phyloP scores from a whole-genome alignment of 2,329 filamentous ascomycete genomes.

The Cercospora nicotianae region DNA sequence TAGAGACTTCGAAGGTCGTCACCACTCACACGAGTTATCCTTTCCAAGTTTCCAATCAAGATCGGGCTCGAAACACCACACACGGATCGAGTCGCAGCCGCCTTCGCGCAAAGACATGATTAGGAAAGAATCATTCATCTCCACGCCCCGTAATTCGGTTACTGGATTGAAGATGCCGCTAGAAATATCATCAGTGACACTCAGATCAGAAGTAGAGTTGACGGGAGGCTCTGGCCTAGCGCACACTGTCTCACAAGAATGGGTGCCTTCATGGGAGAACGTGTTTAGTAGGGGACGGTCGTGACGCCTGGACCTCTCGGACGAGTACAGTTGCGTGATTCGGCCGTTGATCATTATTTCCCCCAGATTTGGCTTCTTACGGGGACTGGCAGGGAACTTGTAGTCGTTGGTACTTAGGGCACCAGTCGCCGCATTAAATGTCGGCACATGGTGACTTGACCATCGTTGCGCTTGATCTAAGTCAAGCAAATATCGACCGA shows the following conservation, averaged over 20 bases:
- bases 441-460: slow-evolving; percentile 1
- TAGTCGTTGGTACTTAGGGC: not conserved
- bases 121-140: slow-evolving; percentile 7
- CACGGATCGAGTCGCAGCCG: not conserved
- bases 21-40: not conserved
- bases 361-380: not conserved
- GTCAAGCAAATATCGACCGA: not conserved
- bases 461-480: not conserved
- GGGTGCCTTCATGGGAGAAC: not conserved
- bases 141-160: not conserved
- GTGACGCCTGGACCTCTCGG: not conserved
- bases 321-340: not conserved
- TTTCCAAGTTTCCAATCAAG: not conserved
- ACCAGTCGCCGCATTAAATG: not conserved
- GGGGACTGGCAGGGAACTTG: not conserved
- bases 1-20: not conserved
- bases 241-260: not conserved
- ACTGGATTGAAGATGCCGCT: not conserved
- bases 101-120: not conserved
- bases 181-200: not conserved
- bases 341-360: not conserved
- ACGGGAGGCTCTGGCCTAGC: not conserved
- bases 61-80: slow-evolving; percentile 4
- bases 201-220: not conserved
- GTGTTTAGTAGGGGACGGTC: not conserved